These are phyloP conservation scores for Didymellaceae sp. DNA, from an alignment of 2,329 filamentous ascomycete genomes.

Conservation along the genomic window DNA sequence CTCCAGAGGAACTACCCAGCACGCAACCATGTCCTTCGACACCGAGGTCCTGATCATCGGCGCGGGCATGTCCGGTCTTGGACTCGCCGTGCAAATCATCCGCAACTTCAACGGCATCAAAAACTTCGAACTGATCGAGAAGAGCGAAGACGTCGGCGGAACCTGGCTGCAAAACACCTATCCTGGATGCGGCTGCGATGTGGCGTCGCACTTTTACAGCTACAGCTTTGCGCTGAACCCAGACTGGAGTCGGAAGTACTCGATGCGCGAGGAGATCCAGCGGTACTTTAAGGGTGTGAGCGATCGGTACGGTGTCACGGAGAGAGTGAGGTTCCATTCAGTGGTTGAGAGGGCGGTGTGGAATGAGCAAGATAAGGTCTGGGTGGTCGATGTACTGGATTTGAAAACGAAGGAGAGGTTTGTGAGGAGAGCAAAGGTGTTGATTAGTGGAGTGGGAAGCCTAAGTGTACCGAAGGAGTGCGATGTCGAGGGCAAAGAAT, in stretches of 20 bases:
- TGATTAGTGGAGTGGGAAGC: slow-evolving; percentile 38
- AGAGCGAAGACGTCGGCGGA: slow-evolving; percentile 48
- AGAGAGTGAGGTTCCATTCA: slow-evolving; percentile 54
- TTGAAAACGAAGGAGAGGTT: slow-evolving; percentile 28
- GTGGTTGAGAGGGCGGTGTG: slow-evolving; percentile 53
- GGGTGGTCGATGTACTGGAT: slow-evolving; percentile 42
- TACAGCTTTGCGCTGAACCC: slow-evolving; percentile 67
- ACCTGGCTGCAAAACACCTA: slow-evolving; percentile 46
- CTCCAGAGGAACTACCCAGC: neutral
- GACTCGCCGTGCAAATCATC: slow-evolving; percentile 55
- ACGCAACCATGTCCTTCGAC: slow-evolving; percentile 43
- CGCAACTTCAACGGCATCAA: slow-evolving; percentile 45
- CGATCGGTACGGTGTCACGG: slow-evolving; percentile 43
- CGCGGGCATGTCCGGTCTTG: slow-evolving; percentile 57
- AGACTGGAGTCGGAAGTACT: slow-evolving; percentile 65
- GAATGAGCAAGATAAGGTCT: slow-evolving; percentile 52
- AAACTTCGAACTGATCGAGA: slow-evolving; percentile 55
- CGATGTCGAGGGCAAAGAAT: slow-evolving; percentile 54
- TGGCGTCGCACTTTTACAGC: slow-evolving; percentile 64
- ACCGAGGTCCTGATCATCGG: slow-evolving; percentile 59
- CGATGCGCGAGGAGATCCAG: slow-evolving; percentile 62
- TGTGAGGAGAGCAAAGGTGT: slow-evolving; percentile 32
- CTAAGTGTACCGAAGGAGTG: slow-evolving; percentile 43
- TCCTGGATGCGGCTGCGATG: slow-evolving; percentile 46
- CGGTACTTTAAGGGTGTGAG: slow-evolving; percentile 56